Evolutionary conservation across 2,329 filamentous ascomycete species (phyloP), one percentile per base, ranked within the genome.

Genomic region (Colletotrichum salicis): DNA sequence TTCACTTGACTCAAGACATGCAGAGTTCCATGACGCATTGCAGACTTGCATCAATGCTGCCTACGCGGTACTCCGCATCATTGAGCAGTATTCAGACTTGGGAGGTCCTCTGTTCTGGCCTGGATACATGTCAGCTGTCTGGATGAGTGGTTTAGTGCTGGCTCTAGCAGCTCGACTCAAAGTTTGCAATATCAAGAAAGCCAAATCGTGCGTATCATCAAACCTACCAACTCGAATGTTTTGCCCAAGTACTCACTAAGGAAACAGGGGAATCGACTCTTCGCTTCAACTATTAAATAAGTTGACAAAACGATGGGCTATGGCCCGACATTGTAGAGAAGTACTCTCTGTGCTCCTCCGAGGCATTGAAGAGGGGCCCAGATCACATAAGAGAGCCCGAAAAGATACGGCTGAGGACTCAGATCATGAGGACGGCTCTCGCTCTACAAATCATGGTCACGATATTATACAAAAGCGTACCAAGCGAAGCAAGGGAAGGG

Each of bases 101-200:
- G 69, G 72, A 10, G 24, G 65, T 19, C 71, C 71, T 2, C 62
- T 75, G n/a, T 74, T 71, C 57, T 82, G 80, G 81, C 81, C 81
- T 0, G 79, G 79, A 0, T 78, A 78, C 12, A 73, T 82, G 31
- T 80, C 81, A 0, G 78, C 80, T 1, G 73, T 76, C 0, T 83
- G 81, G 81, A 83, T 82, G 79, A 77, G 79, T 7, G 80, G 81
- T 8, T 74, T 83, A 1, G 78, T 82, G 5, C 72, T 82, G 8
- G 79, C 80, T 1, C 81, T 81, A 68, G 79, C 80, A 35, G 37
- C 54, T 24, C 64, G 70, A 11, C 54, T 74, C 31, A 63, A 64
- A 19, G 41, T 58, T 19, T 61, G 56, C n/a, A 64, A 33, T 15
- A 5, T 52, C 6, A 2, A 24, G 7, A 69, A 60, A 13, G 64